Base-by-base conservation (phyloP, 2,329 filamentous ascomycete genomes). In the Cercospora brassicicola region DNA sequence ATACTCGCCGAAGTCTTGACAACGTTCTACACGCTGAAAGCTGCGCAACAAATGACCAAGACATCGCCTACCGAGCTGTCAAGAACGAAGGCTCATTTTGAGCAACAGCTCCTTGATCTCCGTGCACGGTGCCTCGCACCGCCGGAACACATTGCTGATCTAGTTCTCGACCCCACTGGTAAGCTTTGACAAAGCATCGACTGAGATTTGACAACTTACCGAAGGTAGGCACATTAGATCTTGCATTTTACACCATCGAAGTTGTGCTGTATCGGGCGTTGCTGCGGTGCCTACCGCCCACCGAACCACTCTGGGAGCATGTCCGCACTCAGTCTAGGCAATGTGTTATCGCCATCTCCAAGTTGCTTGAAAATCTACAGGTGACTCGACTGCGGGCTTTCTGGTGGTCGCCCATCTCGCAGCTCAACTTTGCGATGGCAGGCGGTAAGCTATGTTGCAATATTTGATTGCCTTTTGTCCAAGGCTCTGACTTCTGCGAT, bases 371-470 rank as follows among this genome's bases (percentile, higher is more conserved):
- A 36, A 72, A 70, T 42, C 65, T 73, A 8, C 72, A 70, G 63
- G 71, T 72, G 11, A 69, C 71, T 26, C 66, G 72, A 23, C 61
- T 73, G 3, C 64, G 72, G 23, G 67, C 72, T 9, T 73, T 73
- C 57, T 73, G 72, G 72, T 73, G 72, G 72, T 71, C 69, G 13
- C 72, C 71, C 0, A 68, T 72, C 11, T 70, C 64, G 51, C 67
- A 68, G 7, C 66, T 71, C 56, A 73, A 73, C 48, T 72, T 72
- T 36, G 68, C 57, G 9, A 36, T 66, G 4, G 30, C 55, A 4
- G 64, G 48, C 10, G 64, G 62, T 59, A 55, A n/a, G 62, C 11
- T 11, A 45, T 13, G 18, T 3, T 51, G 18, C 18, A 11, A 4
- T 15, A 23, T 20, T 4, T 20, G 4, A 13, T 11, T 11, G 10